Evolutionary conservation across 108 stramenopile genomes (phyloP).

Genomic region (Schizochytrium sp.): DNA sequence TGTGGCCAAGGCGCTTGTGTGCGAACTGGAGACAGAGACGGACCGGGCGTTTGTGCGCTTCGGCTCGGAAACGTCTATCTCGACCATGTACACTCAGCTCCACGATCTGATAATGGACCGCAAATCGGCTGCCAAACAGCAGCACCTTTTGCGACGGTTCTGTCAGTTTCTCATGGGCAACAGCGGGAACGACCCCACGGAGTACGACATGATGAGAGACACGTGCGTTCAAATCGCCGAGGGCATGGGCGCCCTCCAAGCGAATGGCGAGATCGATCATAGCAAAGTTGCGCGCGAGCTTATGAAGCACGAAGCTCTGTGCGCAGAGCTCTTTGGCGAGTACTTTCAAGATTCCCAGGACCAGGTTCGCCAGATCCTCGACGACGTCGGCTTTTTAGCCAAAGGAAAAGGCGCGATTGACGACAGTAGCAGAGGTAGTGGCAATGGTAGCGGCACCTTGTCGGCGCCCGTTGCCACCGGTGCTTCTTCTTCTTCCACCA

Average conservation of each 20-base stretch:
- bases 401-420: not conserved
- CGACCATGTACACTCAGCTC: not conserved
- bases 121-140: not conserved
- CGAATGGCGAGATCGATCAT: not conserved
- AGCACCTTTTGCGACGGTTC: not conserved
- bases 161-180: not conserved
- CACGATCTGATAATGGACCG: not conserved
- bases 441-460: no score
- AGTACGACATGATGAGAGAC: not conserved
- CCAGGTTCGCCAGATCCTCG: not conserved
- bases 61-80: not conserved
- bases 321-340: not conserved
- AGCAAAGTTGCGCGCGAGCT: not conserved
- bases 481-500: no score
- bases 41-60: not conserved
- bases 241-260: not conserved
- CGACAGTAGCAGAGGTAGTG: not conserved
- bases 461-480: no score
- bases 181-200: not conserved
- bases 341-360: not conserved
- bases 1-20: not conserved
- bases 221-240: not conserved
- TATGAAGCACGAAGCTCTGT: not conserved
- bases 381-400: not conserved
- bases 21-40: not conserved